Evolutionary conservation across 1,284 basidiomycete species (phyloP).

Genomic region (Schizophyllum commune): DNA sequence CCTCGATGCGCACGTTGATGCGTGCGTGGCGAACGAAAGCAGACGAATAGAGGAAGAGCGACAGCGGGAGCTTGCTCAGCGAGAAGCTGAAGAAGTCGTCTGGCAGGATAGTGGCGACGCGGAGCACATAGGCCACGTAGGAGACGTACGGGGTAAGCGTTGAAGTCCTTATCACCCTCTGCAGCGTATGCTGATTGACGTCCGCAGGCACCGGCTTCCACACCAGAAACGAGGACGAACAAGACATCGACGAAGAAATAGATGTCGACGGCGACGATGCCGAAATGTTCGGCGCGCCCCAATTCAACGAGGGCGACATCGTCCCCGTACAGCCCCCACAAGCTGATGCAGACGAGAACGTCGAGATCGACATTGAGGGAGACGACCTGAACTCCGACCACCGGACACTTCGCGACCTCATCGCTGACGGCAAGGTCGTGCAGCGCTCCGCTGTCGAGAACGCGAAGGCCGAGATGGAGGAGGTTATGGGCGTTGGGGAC

Average conservation of each 20-base stretch:
- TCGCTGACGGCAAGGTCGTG: constrained; percentile 41
- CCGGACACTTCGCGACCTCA: constrained; percentile 37
- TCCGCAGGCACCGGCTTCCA: constrained; percentile 55
- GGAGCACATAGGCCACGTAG: constrained; percentile 29
- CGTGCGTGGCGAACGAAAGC: constrained; percentile 56
- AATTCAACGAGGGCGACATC: constrained; percentile 70
- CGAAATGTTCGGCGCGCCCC: constrained; percentile 52
- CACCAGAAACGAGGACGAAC: constrained; percentile 41
- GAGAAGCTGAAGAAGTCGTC: constrained; percentile 20
- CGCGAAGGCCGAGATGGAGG: constrained; percentile 30
- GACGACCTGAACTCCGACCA: constrained; percentile 25
- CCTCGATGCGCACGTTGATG: constrained; percentile 68
- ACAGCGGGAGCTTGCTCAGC: constrained; percentile 11
- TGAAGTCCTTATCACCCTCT: not conserved
- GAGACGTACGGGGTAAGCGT: constrained; percentile 32
- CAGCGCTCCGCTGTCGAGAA: constrained; percentile 14
- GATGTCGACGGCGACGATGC: constrained; percentile 75
- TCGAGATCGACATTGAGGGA: constrained; percentile 34
- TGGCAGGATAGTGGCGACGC: constrained; percentile 16
- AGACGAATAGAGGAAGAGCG: constrained; percentile 36
- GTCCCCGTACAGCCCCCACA: constrained; percentile 24
- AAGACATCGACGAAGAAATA: constrained; percentile 69
- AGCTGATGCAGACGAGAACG: constrained; percentile 23
- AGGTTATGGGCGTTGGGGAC: constrained; percentile 36
- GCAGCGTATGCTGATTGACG: not conserved